These are phyloP conservation scores for Coemansia sp. DNA, from an alignment of 192 early-diverging fungal species.

Conservation along the genomic window DNA sequence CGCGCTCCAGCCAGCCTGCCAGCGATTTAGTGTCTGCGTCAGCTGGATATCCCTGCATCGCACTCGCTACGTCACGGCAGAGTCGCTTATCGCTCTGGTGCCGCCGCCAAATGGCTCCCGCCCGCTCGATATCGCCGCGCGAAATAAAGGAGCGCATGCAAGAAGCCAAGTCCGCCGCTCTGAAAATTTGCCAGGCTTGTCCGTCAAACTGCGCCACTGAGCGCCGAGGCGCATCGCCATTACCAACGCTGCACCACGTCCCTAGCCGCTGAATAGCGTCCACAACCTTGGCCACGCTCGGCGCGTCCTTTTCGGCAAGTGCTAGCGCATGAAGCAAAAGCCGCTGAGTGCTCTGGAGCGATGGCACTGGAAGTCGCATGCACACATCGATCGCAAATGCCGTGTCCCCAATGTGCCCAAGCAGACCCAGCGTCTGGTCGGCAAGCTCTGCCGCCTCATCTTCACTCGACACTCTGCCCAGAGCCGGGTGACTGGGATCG, in stretches of 20 bases:
- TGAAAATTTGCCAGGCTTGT: constrained; percentile 55
- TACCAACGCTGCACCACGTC: constrained; percentile 37
- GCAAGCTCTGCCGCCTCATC: background rate
- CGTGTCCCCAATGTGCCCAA: constrained; percentile 18
- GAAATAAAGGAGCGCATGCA: constrained; percentile 41
- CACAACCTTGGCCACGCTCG: constrained; percentile 1
- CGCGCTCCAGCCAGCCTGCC: constrained; percentile 53
- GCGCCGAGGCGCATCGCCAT: background rate
- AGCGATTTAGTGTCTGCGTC: constrained; percentile 16
- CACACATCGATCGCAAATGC: constrained; percentile 21
- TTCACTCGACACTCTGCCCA: background rate
- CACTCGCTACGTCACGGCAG: constrained; percentile 38
- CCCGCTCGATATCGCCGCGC: constrained; percentile 46
- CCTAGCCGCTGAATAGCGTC: constrained; percentile 37
- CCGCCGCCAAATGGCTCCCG: constrained; percentile 56
- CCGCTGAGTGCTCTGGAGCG: constrained; percentile 11
- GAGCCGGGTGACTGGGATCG: background rate
- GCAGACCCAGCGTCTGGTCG: constrained; percentile 10
- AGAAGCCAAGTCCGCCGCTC: constrained; percentile 44
- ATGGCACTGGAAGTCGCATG: constrained; percentile 10
- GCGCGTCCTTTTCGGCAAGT: background rate
- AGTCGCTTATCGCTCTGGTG: constrained; percentile 50
- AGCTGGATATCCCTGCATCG: constrained; percentile 54
- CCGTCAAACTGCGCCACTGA: constrained; percentile 16
- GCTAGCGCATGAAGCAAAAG: constrained; percentile 28